Conservation (phyloP, 2,329 filamentous ascomycete genomes). For the Aspergillus brasiliensis region DNA sequence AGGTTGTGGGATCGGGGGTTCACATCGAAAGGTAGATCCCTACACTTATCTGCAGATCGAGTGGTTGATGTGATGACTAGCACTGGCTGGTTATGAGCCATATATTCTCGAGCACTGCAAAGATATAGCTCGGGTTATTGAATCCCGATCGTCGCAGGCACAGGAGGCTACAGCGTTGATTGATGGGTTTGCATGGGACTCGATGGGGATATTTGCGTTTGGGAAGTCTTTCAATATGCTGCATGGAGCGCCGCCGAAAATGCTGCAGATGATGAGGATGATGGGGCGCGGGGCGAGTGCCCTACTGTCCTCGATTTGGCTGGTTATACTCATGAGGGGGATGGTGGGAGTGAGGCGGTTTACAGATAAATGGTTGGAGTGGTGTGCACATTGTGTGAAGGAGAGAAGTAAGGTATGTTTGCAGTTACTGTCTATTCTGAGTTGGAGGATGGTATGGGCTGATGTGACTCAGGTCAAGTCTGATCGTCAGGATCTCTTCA, state of each 20-base stretch:
- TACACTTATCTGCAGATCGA: not conserved
- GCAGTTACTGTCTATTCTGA: not conserved
- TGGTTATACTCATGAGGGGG: conserved; percentile 5
- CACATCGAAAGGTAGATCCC: conserved; percentile 3
- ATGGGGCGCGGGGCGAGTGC: not conserved
- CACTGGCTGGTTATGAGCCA: conserved; percentile 11
- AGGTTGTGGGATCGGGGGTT: conserved; percentile 15
- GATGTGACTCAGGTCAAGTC: not conserved
- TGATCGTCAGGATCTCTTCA: conserved; percentile 9
- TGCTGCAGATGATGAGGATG: not conserved
- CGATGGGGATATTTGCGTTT: conserved; percentile 14
- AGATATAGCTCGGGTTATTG: not conserved
- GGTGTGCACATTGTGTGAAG: conserved; percentile 8
- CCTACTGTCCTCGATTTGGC: conserved; percentile 4
- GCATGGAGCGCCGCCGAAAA: not conserved
- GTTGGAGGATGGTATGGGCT: not conserved
- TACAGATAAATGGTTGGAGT: conserved; percentile 2
- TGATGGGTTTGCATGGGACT: conserved; percentile 7
- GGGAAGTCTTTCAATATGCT: conserved; percentile 13
- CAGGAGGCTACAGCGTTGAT: conserved; percentile 7
- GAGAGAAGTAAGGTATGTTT: conserved; percentile 7
- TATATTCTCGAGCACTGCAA: conserved; percentile 13
- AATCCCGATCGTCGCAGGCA: not conserved
- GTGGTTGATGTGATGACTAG: not conserved
- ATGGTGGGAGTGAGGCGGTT: not conserved